Percentiles rank a stretch among this genome's conserved stretches.
Evolutionary conservation across 805 yeast genomes (phyloP).

Genomic region (Kluyveromyces siamensis): DNA sequence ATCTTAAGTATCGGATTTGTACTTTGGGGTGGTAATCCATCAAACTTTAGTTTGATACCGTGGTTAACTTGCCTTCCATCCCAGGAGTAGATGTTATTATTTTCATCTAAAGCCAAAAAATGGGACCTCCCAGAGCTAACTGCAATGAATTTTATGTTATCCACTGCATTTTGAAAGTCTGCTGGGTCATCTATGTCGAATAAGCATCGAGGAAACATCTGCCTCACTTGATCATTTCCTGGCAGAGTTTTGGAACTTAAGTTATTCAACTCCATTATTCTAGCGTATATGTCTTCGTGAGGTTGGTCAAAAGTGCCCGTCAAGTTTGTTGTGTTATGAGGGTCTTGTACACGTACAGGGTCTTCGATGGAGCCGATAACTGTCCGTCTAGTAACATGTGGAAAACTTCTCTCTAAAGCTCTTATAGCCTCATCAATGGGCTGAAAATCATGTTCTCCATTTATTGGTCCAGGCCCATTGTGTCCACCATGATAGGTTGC

Average conservation of each 20-base stretch:
- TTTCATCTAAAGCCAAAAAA: slow-evolving; percentile 48
- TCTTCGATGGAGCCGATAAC: neutral
- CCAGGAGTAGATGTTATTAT: slow-evolving; percentile 51
- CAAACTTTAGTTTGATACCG: slow-evolving; percentile 40
- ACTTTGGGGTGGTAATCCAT: slow-evolving; percentile 13
- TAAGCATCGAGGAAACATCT: slow-evolving; percentile 23
- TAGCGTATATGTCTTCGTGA: slow-evolving; percentile 21
- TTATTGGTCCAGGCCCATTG: slow-evolving; percentile 34
- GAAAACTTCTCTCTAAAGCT: slow-evolving; percentile 16
- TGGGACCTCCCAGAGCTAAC: slow-evolving; percentile 59
- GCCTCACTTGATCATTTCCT: slow-evolving; percentile 19
- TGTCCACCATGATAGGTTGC: slow-evolving; percentile 33
- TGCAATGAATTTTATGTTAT: slow-evolving; percentile 32
- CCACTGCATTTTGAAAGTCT: slow-evolving; percentile 8
- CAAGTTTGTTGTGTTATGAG: slow-evolving; percentile 5
- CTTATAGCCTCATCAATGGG: slow-evolving; percentile 22
- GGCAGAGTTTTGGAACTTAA: slow-evolving; percentile 14
- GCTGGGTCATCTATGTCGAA: slow-evolving; percentile 15
- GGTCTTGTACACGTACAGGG: neutral
- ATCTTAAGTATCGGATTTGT: slow-evolving; percentile 35
- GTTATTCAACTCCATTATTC: slow-evolving; percentile 16
- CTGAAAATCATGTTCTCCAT: slow-evolving; percentile 27
- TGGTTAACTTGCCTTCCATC: slow-evolving; percentile 34
- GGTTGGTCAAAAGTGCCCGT: slow-evolving; percentile 10
- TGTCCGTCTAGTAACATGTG: slow-evolving; percentile 5